Conservation (phyloP, 371 early-diverging fungal genomes). For the Rhizomucor miehei region DNA sequence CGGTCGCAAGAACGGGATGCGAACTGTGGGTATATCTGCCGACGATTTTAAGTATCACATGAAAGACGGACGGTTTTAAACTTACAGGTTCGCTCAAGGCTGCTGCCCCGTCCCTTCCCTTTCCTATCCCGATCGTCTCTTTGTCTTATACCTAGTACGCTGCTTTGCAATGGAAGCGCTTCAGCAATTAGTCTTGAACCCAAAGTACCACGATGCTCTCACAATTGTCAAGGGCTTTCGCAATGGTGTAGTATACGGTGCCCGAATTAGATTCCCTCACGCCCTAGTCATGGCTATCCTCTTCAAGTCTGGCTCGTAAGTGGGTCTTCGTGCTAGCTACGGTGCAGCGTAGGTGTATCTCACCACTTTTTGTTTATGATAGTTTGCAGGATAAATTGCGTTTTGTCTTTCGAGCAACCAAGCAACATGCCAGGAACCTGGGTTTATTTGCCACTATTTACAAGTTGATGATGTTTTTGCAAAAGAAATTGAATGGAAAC, state of each 20-base stretch:
- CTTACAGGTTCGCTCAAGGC: too few relatives aligned
- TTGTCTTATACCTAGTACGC: too few relatives aligned
- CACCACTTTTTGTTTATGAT: not conserved
- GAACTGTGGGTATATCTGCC: too few relatives aligned
- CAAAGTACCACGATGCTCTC: conserved; percentile 77
- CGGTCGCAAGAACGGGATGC: too few relatives aligned
- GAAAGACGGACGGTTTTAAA: too few relatives aligned
- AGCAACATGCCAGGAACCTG: conserved; percentile 86
- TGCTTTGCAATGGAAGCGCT: conserved; percentile 42
- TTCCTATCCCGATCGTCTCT: too few relatives aligned
- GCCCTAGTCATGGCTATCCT: conserved; percentile 97
- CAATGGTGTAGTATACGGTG: conserved; percentile 96
- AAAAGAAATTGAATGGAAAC: conserved; percentile 60
- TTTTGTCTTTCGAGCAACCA: conserved; percentile 85
- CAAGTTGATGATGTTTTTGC: conserved; percentile 83
- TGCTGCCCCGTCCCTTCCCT: too few relatives aligned
- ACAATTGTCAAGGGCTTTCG: conserved; percentile 92
- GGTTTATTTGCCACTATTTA: conserved; percentile 92
- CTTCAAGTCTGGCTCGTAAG: conserved; percentile 87
- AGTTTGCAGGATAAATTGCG: conserved; percentile 70
- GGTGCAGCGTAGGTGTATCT: not conserved
- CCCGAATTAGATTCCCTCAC: conserved; percentile 96
- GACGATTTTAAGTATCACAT: too few relatives aligned
- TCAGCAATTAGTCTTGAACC: conserved; percentile 60
- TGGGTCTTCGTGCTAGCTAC: not conserved